Evolutionary conservation across 169 alveolate species (phyloP), one percentile per base, ranked within the genome.

Genomic region (Babesia caballi): DNA sequence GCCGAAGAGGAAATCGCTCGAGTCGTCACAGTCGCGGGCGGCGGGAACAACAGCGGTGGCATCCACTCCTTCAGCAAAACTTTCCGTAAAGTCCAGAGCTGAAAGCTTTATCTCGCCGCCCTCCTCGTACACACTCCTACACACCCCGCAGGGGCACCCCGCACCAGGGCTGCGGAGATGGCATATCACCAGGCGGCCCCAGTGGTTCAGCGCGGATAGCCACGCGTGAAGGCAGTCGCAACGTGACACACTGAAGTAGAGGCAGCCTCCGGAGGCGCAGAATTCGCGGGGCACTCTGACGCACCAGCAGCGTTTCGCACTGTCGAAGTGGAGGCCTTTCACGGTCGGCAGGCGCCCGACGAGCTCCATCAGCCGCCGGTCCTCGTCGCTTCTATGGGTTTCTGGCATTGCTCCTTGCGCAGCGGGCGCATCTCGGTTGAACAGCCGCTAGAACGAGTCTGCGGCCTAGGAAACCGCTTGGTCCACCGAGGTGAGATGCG

Each of bases 171-270:
- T 63, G 25, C 61, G 58, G 25, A 63, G n/a, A 30, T 63, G 73
- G 35, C 61, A 63, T 15, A 49, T 33, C 5, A 63, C 32, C 46
- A 44, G 17, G 21, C 73, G 58, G 27, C 73, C 58, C 73, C 58
- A 63, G 30, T 44, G 46, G 14, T 32, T 28, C 49, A 47, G n/a
- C 2, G 73, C 73, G 14, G 73, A 63, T 27, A 63, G 28, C 73
- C 73, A 63, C 21, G 60, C 25, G 25, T 42, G 12, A 19, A 17
- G 3, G 1, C 4, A 1, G 73, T 49, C 73, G 28, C 27, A 19
- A 12, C 50, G 23, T 19, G 58, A 33, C 3, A 41, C 27, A 30
- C 73, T 63, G 38, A 63, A 63, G 61, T 47, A 47, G 42, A 63
- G 47, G 7, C 61, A 3, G 9, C 25, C 51, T 11, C 73, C 73